A percentile compares a stretch with the other conserved stretches of the same genome.
Conservation (phyloP, 768 basidiomycete species). For the Punctularia strigosozonata region DNA sequence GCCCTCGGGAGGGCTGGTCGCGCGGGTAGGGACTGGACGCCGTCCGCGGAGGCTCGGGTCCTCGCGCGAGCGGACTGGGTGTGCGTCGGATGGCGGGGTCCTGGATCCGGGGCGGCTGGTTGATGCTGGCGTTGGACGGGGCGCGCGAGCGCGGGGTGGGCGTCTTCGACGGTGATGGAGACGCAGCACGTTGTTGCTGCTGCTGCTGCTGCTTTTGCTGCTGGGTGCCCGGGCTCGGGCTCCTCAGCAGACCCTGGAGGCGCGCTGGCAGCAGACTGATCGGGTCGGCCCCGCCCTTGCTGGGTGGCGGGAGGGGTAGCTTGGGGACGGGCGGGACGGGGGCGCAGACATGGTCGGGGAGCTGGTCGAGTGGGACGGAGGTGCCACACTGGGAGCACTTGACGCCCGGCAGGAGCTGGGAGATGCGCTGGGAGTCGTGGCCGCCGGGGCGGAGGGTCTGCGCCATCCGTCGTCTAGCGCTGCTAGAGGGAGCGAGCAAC, state of each 20-base stretch:
- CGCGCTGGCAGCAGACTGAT: not conserved
- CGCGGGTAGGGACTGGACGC: too few species aligned
- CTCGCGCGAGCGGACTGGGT: conserved; percentile 8
- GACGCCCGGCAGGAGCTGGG: conserved; percentile 68
- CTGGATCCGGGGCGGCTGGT: conserved; percentile 5
- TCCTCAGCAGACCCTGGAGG: not conserved
- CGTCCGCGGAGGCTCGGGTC: too few species aligned
- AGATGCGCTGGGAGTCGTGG: conserved; percentile 20
- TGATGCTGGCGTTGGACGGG: conserved; percentile 12
- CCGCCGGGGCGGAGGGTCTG: conserved; percentile 12
- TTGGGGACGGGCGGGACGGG: conserved; percentile 32
- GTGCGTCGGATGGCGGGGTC: conserved; percentile 12
- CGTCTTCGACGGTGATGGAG: not conserved
- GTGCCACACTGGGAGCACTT: conserved; percentile 74
- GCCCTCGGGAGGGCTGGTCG: too few species aligned
- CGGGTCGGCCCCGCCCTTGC: conserved; percentile 22
- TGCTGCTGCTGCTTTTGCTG: too few species aligned
- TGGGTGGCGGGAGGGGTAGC: conserved; percentile 21
- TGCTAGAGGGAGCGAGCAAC: conserved; percentile 3
- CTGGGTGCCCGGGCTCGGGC: not conserved
- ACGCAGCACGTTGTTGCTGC: conserved; percentile 2
- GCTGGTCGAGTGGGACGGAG: conserved; percentile 58
- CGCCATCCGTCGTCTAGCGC: conserved; percentile 19
- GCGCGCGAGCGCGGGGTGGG: conserved; percentile 9
- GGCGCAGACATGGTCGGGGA: conserved; percentile 71